phyloP scores from a whole-genome alignment of 805 yeast species.

The Zygosaccharomyces kombuchaensis region DNA sequence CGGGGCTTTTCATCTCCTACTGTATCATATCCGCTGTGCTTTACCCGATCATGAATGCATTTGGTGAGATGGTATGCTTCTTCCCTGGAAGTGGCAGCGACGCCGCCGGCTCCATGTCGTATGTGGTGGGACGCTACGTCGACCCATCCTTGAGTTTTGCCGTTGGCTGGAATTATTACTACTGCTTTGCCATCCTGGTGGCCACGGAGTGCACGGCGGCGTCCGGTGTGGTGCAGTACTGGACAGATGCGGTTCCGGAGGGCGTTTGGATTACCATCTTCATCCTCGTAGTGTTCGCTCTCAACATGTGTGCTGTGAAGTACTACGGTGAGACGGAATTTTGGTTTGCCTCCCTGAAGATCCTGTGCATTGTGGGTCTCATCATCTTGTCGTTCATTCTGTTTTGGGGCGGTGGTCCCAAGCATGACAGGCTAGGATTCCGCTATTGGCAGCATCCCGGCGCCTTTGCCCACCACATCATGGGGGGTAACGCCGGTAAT shows the following conservation, averaged over 20 bases:
- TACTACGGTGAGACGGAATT: constrained; percentile 41
- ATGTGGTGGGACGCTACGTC: constrained; percentile 54
- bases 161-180: constrained; percentile 53
- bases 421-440: constrained; percentile 56
- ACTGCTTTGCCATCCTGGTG: constrained; percentile 45
- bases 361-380: constrained; percentile 43
- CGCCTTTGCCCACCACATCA: constrained; percentile 49
- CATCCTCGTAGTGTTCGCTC: constrained; percentile 41
- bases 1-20: constrained; percentile 58
- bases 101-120: constrained; percentile 51
- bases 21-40: constrained; percentile 58
- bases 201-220: constrained; percentile 65
- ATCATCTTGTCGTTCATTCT: constrained; percentile 43
- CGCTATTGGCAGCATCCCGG: constrained; percentile 63
- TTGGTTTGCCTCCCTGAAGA: constrained; percentile 43
- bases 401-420: constrained; percentile 48
- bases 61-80: constrained; percentile 67
- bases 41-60: constrained; percentile 57
- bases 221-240: constrained; percentile 55
- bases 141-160: constrained; percentile 59
- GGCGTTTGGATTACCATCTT: constrained; percentile 60
- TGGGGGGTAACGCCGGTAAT: constrained; percentile 53
- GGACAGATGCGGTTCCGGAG: constrained; percentile 52
- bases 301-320: constrained; percentile 51
- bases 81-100: constrained; percentile 50